These are phyloP conservation scores for Lobosporangium transversale DNA, from an alignment of 192 early-diverging fungal species.

Conservation along the genomic window DNA sequence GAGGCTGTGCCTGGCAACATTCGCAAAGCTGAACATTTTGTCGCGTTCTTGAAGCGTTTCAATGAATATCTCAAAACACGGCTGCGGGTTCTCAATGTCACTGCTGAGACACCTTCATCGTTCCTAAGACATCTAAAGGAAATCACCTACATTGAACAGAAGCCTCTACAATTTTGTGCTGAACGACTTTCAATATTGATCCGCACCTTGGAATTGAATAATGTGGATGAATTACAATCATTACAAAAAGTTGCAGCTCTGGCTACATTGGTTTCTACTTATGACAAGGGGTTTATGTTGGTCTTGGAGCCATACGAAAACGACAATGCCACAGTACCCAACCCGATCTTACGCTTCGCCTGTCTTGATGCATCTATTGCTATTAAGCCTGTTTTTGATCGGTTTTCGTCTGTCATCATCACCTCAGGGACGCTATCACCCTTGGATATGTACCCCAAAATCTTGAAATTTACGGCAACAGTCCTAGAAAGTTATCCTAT, in stretches of 20 bases:
- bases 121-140: slow-evolving; percentile 95
- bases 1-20: slow-evolving; percentile 99
- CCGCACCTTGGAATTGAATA: slow-evolving; percentile 91
- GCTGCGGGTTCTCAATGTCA: slow-evolving; percentile 95
- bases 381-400: slow-evolving; percentile 95
- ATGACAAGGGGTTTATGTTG: slow-evolving; percentile 95
- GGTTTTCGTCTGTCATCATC: slow-evolving; percentile 96
- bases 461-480: slow-evolving; percentile 88
- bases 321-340: slow-evolving; percentile 90
- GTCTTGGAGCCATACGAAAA: slow-evolving; percentile 98
- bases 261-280: slow-evolving; percentile 95
- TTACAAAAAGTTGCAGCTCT: slow-evolving; percentile 89
- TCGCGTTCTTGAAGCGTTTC: slow-evolving; percentile 94
- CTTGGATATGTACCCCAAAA: slow-evolving; percentile 96
- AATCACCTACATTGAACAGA: slow-evolving; percentile 94
- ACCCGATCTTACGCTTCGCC: slow-evolving; percentile 88
- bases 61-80: slow-evolving; percentile 98
- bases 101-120: slow-evolving; percentile 93
- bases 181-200: slow-evolving; percentile 91
- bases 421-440: slow-evolving; percentile 99
- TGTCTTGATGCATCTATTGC: slow-evolving; percentile 97
- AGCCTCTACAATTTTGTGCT: slow-evolving; percentile 95
- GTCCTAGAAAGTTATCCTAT: slow-evolving; percentile 96
- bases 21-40: slow-evolving; percentile 97
- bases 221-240: slow-evolving; percentile 87